Evolutionary conservation across 805 yeast genomes (phyloP), one percentile per base, ranked within the genome.

Genomic region (Candida khao-thaluensis): DNA sequence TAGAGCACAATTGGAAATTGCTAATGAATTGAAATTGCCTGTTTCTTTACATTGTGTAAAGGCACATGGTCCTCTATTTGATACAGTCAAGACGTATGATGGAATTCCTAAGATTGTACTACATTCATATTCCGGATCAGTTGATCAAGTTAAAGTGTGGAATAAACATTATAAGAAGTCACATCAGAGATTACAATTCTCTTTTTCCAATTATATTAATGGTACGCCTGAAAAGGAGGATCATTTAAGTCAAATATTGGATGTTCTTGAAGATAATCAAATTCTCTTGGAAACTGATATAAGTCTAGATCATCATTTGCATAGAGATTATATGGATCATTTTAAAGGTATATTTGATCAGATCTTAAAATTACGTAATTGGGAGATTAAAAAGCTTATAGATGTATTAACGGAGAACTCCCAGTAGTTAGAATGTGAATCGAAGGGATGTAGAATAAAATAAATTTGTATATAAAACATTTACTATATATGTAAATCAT

Each of bases 31-130:
- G 12, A 39, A 54, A 0, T 56, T 76, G 18, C 77, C 86, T 0
- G 76, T 86, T 0, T 86, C 95, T 3, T 45, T 93, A 0, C 99
- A 91, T 54, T 85, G 90, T 50, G 98, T 91, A 4, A 85, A 83
- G 50, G 78, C 85, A 8, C 90, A 85, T 43, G 87, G 89, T 0
- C 53, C 65, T 5, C 54, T 84, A 10, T 77, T 66, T 37, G 83
- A 80, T 11, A 39, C 54, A 1, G 62, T 79, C 4, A 27, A 38
- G 2, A 29, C 47, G 17, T 54, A 50, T 12, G 40, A 40, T 23
- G 47, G 49, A 2, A 55, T 58, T 8, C 58, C 73, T 2, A 56
- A 66, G 2, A 59, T 89, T 1, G 77, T 86, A 26, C 67, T 93
- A 17, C 98, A 91, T 55, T 87, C 96, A 0, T 93, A 80, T 57